A percentile compares a stretch with the other conserved stretches of the same genome.
Evolutionary conservation across 164 flowering plant genomes (phyloP).

Genomic region (Pachysandra terminalis): DNA sequence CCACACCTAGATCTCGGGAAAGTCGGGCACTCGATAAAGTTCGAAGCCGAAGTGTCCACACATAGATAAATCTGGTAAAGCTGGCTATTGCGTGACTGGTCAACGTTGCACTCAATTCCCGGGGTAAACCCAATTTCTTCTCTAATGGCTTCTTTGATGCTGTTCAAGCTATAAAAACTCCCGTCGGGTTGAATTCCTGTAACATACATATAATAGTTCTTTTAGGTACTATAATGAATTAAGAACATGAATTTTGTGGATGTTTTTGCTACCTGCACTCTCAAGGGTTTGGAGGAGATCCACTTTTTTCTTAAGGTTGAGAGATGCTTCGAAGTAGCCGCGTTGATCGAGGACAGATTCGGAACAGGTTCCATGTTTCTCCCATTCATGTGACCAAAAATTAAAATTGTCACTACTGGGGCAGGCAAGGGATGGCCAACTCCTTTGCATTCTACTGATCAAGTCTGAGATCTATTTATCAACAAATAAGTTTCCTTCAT

Average conservation of each 20-base stretch:
- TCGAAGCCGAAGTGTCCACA: slow-evolving; percentile 37
- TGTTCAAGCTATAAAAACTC: slow-evolving; percentile 20
- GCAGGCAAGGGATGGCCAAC: slow-evolving; percentile 53
- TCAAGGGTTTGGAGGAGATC: slow-evolving; percentile 32
- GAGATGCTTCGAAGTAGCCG: slow-evolving; percentile 27
- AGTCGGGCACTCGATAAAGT: slow-evolving; percentile 41
- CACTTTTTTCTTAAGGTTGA: slow-evolving; percentile 22
- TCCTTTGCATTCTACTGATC: slow-evolving; percentile 27
- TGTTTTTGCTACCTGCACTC: slow-evolving; percentile 21
- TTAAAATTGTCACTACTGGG: slow-evolving; percentile 35
- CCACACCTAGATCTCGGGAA: slow-evolving; percentile 29
- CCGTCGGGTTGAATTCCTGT: slow-evolving; percentile 44
- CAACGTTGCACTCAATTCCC: slow-evolving; percentile 44
- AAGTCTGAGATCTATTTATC: slow-evolving; percentile 32
- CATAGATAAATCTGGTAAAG: slow-evolving; percentile 48
- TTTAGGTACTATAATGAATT: neutral
- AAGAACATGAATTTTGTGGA: neutral
- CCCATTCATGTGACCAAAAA: slow-evolving; percentile 60
- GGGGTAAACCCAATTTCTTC: slow-evolving; percentile 28
- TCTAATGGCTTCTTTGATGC: slow-evolving; percentile 32
- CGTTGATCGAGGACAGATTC: slow-evolving; percentile 41
- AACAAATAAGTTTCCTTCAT: neutral
- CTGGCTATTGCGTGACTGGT: slow-evolving; percentile 31
- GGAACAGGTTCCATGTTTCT: slow-evolving; percentile 47
- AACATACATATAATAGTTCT: neutral